These are phyloP conservation scores for Penicillium frequentans DNA, from an alignment of 2,329 filamentous ascomycete genomes.

Conservation along the genomic window DNA sequence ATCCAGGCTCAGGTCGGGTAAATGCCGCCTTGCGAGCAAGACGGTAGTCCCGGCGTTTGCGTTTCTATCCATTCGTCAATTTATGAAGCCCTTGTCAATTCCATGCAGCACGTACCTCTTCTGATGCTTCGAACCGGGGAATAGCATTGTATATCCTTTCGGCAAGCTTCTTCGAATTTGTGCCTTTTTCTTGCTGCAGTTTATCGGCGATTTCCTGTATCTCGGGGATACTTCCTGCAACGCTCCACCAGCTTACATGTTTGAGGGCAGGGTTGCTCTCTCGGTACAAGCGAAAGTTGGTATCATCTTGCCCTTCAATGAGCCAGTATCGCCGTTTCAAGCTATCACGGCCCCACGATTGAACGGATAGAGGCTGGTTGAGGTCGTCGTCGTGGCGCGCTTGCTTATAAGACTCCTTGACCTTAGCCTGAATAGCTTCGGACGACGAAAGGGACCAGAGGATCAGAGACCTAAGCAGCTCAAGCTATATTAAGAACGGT, in stretches of 20 bases:
- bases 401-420: slow-evolving; percentile 88
- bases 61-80: slow-evolving; percentile 62
- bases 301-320: slow-evolving; percentile 91
- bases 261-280: slow-evolving; percentile 81
- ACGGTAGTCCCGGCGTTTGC: slow-evolving; percentile 88
- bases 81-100: neutral
- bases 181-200: slow-evolving; percentile 75
- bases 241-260: slow-evolving; percentile 85
- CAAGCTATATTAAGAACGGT: slow-evolving; percentile 59
- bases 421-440: slow-evolving; percentile 74
- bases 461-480: slow-evolving; percentile 76
- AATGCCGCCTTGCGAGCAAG: slow-evolving; percentile 84
- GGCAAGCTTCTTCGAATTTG: slow-evolving; percentile 74
- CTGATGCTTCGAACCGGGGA: slow-evolving; percentile 86
- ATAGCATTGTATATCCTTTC: slow-evolving; percentile 77
- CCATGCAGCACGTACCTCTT: slow-evolving; percentile 65
- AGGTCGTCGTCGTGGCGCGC: slow-evolving; percentile 72
- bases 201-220: slow-evolving; percentile 73
- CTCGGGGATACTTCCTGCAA: slow-evolving; percentile 88
- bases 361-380: slow-evolving; percentile 86
- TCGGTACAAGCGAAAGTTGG: slow-evolving; percentile 87
- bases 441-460: slow-evolving; percentile 90
- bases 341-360: slow-evolving; percentile 86
- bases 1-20: slow-evolving; percentile 80
- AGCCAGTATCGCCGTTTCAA: slow-evolving; percentile 92